Evolutionary conservation across 2,329 filamentous ascomycete species (phyloP).

Genomic region (Chalara sp.): DNA sequence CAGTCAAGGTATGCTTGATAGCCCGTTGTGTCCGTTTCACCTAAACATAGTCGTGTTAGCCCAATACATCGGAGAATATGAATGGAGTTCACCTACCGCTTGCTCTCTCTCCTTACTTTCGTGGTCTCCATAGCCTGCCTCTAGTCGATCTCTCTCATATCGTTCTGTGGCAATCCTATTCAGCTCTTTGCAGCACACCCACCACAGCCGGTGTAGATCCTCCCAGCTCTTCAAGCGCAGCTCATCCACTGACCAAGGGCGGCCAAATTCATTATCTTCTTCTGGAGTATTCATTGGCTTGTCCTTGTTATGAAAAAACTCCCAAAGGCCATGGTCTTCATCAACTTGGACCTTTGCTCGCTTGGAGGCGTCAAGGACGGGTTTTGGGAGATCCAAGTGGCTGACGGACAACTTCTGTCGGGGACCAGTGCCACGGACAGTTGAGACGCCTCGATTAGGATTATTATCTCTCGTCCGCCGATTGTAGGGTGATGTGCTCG

Average conservation of each 20-base stretch:
- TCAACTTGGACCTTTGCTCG: conserved; percentile 49
- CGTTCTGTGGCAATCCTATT: conserved; percentile 80
- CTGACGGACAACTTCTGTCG: conserved; percentile 69
- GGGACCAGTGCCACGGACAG: conserved; percentile 69
- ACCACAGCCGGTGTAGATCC: conserved; percentile 88
- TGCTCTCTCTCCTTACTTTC: conserved; percentile 59
- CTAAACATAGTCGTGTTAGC: conserved; percentile 37
- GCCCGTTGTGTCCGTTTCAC: conserved; percentile 69
- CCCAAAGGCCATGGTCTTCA: conserved; percentile 81
- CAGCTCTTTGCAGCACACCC: conserved; percentile 84
- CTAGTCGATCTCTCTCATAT: conserved; percentile 58
- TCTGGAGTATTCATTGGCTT: conserved; percentile 65
- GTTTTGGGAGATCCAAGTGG: conserved; percentile 65
- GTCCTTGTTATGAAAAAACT: conserved; percentile 73
- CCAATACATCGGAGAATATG: not conserved
- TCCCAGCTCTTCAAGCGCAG: conserved; percentile 87
- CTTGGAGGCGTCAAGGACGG: conserved; percentile 52
- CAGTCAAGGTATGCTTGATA: conserved; percentile 80
- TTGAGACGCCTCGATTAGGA: conserved; percentile 73
- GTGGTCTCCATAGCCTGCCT: conserved; percentile 65
- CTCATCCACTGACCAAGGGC: conserved; percentile 80
- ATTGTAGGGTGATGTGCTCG: conserved; percentile 17
- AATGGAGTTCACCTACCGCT: conserved; percentile 47
- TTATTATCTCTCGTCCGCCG: conserved; percentile 61
- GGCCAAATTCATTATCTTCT: conserved; percentile 66